Conservation (phyloP, 306 rosid species). For the Luffa acutangula region DNA sequence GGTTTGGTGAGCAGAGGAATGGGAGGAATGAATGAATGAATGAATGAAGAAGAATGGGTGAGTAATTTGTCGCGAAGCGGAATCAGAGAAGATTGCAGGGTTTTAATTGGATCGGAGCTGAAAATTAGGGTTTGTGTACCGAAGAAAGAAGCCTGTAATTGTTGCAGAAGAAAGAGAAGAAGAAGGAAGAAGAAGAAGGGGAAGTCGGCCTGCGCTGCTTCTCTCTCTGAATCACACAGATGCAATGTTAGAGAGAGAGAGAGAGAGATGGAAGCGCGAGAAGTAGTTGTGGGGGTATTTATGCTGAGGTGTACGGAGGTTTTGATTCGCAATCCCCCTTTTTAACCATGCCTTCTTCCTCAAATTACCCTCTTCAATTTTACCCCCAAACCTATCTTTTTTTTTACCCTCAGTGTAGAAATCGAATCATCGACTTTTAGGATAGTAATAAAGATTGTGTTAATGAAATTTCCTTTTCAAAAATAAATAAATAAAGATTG, state of each 20-base stretch:
- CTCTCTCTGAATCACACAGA: not conserved
- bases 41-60: not conserved
- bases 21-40: not conserved
- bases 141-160: slow-evolving; percentile 7
- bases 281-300: slow-evolving; percentile 54
- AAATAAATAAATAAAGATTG: no score
- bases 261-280: slow-evolving; percentile 10
- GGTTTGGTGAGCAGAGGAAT: not conserved
- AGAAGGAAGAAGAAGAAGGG: not conserved
- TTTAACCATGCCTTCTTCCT: not conserved
- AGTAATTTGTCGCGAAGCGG: not conserved
- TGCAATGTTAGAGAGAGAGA: not conserved
- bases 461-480: no score
- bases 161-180: not conserved
- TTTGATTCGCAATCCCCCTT: not conserved
- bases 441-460: no score
- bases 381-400: not conserved
- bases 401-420: no score
- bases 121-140: slow-evolving; percentile 25
- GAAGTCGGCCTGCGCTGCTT: not conserved
- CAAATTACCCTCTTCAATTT: not conserved
- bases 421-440: no score
- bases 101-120: slow-evolving; percentile 15
- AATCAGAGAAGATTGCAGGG: slow-evolving; percentile 7
- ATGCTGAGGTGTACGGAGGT: slow-evolving; percentile 26